A percentile compares a stretch with the other conserved stretches of the same genome.
Conservation (phyloP, 2,329 filamentous ascomycete genomes). For the Ascochyta viciae-villosae region DNA sequence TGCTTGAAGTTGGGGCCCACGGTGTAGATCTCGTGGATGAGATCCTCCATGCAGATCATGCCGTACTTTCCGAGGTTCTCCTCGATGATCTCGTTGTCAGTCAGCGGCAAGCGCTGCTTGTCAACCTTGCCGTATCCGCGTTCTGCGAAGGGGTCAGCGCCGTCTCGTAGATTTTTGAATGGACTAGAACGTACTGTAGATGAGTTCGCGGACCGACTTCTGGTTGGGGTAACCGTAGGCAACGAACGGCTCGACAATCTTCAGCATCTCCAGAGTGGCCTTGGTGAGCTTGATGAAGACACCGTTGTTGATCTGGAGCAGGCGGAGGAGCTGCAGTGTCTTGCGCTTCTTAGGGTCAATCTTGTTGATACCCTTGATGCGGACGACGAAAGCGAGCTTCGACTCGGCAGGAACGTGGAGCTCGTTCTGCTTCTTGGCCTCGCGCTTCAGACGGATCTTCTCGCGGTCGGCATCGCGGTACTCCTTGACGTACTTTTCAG, state of each 20-base stretch:
- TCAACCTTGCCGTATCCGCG: slow-evolving; percentile 98
- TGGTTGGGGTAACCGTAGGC: slow-evolving; percentile 99
- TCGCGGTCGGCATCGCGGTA: slow-evolving; percentile 98
- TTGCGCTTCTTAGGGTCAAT: slow-evolving; percentile 99
- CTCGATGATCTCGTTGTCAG: slow-evolving; percentile 98
- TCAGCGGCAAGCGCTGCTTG: slow-evolving; percentile 96
- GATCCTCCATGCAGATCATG: slow-evolving; percentile 98
- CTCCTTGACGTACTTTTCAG: slow-evolving; percentile 99
- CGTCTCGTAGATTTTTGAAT: background rate
- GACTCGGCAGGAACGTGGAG: slow-evolving; percentile 95
- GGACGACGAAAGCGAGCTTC: slow-evolving; percentile 96
- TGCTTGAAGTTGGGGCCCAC: slow-evolving; percentile 99
- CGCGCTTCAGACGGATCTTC: slow-evolving; percentile 90
- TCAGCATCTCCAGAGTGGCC: slow-evolving; percentile 96
- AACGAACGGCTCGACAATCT: slow-evolving; percentile 97
- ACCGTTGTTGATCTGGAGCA: slow-evolving; percentile 99
- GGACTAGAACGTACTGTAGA: slow-evolving; percentile 92
- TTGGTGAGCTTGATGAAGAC: slow-evolving; percentile 98
- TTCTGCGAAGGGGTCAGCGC: slow-evolving; percentile 34
- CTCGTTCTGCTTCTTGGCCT: slow-evolving; percentile 89
- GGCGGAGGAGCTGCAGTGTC: slow-evolving; percentile 98
- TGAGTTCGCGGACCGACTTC: slow-evolving; percentile 97
- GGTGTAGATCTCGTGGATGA: slow-evolving; percentile 97
- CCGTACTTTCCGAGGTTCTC: slow-evolving; percentile 94
- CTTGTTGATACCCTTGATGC: slow-evolving; percentile 99